Evolutionary conservation across 805 yeast species (phyloP), one percentile per base, ranked within the genome.

Genomic region (Candida nanaspora): DNA sequence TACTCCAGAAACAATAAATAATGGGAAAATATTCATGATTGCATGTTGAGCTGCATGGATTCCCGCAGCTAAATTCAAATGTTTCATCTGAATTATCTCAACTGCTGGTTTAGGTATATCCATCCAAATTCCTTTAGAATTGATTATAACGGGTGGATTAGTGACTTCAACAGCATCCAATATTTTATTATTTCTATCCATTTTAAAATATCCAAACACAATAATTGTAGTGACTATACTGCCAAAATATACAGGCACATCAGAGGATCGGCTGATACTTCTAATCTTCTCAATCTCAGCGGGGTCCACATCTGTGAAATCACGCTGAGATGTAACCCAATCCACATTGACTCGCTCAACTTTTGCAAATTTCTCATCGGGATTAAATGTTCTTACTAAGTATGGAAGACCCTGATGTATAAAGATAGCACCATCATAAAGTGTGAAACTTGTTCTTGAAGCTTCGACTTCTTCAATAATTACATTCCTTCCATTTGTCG

Each of bases 21-120:
- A 59, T 0, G 97, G 95, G 22, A 89, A 56, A 43, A 86, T 70
- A 36, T 85, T 80, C 73, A 93, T 80, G 1, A 93, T 64, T 0
- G 87, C 87, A 65, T 93, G 99, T 48, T 88, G 91, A 0, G 96
- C 95, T 2, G 94, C 97, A 63, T 93, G 99, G n/a, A 93, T 86
- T 0, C 93, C 95, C 5, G 86, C 98, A 0, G 98, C 91, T 2
- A 81, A 65, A 42, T 76, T 83, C 35, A 93, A 62, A 2, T 66
- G 51, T 48, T 87, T 86, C 3, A 56, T 59, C 3, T 68, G 62
- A 26, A 91, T 67, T 2, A 78, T 45, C 1, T 78, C 78, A 13
- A 89, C 53, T 0, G 86, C 85, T n/a, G 53, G 52, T 3, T 59
- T 55, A 0, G 96, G 95, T 1, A 93, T 71, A 57, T 93, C 96